These are phyloP conservation scores for Senna siamea DNA, from an alignment of 306 rosid genomes.

Conservation along the genomic window DNA sequence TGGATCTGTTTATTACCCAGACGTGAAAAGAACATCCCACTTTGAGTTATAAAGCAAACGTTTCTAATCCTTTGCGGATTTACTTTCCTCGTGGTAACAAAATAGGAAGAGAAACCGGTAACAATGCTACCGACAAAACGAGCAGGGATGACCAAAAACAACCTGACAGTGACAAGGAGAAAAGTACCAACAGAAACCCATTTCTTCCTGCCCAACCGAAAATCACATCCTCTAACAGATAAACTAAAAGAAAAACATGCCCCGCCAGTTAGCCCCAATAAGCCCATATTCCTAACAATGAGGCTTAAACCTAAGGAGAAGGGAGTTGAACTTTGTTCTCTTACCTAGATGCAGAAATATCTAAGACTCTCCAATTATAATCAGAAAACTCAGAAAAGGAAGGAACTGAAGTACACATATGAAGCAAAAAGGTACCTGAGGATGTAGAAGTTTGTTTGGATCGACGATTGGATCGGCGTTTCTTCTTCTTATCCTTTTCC, in stretches of 20 bases:
- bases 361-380: conserved; percentile 2
- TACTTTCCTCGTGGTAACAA: background rate
- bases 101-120: background rate
- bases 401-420: background rate
- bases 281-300: background rate
- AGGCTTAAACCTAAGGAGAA: background rate
- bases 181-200: background rate
- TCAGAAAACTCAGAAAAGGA: background rate
- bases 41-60: background rate
- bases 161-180: background rate
- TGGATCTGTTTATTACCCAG: background rate
- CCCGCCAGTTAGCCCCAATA: background rate
- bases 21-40: background rate
- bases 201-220: background rate
- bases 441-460: conserved; percentile 51
- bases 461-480: conserved; percentile 76
- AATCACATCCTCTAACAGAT: background rate
- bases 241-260: conserved; percentile 10
- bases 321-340: background rate
- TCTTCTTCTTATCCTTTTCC: conserved; percentile 91
- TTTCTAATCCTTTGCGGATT: background rate
- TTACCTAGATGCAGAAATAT: background rate
- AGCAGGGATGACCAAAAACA: background rate
- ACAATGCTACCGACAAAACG: conserved; percentile 18
- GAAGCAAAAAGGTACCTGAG: conserved; percentile 38